Evolutionary conservation across 2,329 filamentous ascomycete genomes (phyloP).

Genomic region (Trichophyton simii): DNA sequence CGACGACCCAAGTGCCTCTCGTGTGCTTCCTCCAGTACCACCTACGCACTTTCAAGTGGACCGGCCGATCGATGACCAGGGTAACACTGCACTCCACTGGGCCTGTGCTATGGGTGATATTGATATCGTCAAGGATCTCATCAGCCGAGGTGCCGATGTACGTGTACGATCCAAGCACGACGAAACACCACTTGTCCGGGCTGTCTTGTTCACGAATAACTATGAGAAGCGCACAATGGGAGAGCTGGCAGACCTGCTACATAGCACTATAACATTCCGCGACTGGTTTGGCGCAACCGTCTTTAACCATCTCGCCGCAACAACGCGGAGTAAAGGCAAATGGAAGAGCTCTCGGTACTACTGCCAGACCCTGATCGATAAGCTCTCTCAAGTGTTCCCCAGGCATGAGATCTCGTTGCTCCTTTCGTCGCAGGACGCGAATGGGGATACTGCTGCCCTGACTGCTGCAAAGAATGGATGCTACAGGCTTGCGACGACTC

Average conservation of each 20-base stretch:
- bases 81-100: slow-evolving; percentile 91
- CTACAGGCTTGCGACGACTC: slow-evolving; percentile 57
- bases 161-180: slow-evolving; percentile 56
- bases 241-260: slow-evolving; percentile 66
- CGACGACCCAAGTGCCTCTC: slow-evolving; percentile 54
- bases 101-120: slow-evolving; percentile 94
- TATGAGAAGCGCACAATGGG: slow-evolving; percentile 89
- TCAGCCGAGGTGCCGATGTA: slow-evolving; percentile 64
- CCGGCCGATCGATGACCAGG: slow-evolving; percentile 83
- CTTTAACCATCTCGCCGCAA: slow-evolving; percentile 86
- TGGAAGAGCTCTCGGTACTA: slow-evolving; percentile 88
- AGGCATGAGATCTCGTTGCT: slow-evolving; percentile 64
- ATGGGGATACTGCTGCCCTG: slow-evolving; percentile 84
- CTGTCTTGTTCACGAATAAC: slow-evolving; percentile 93
- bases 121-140: slow-evolving; percentile 77
- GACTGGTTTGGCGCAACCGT: slow-evolving; percentile 77
- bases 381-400: slow-evolving; percentile 64
- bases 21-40: slow-evolving; percentile 54
- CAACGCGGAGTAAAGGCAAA: slow-evolving; percentile 73
- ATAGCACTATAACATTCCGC: slow-evolving; percentile 64
- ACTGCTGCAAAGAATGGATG: slow-evolving; percentile 78
- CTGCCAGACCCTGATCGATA: slow-evolving; percentile 79
- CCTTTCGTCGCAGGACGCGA: slow-evolving; percentile 68
- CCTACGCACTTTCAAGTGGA: slow-evolving; percentile 80
- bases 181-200: slow-evolving; percentile 88